Base-by-base conservation (phyloP, 208 protist species). In the Trypanosoma melophagium region DNA sequence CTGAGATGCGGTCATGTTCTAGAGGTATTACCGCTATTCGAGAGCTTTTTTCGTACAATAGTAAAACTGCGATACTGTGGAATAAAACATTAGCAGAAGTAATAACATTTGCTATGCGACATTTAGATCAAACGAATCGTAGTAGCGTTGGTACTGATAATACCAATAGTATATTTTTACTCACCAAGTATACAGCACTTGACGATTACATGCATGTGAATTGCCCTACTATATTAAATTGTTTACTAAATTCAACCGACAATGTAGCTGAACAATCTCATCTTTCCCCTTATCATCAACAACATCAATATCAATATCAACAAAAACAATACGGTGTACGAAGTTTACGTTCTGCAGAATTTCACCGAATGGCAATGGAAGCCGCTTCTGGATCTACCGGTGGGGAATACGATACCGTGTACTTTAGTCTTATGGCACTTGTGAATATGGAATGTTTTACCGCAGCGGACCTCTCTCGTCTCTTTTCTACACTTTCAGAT, bases 361-460 rank as follows among this genome's bases (percentile, higher is more conserved):
- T 70, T 63, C 65, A 63, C 54, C 45, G n/a, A 19, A 25, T 70
- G 35, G 54, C 65, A 12, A 31, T 63, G n/a, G 22, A 45, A 44
- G 45, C 55, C 3, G 57, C 56, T 13, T 35, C 55, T 1, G 35
- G 42, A 7, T 61, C 54, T 21, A 24, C 41, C 44, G 44, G 56
- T 8, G 28, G 41, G 31, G 53, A 57, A 35, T 54, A 70, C n/a
- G 54, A 63, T 5, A 63, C 65, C 0, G 31, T 70, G 31, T 70
- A 62, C 47, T 70, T 70, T 17, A 53, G 45, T 35, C 65, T 70
- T 10, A 44, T 70, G 4, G 47, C 65, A 12, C 65, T 70, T 24
- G 41, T 31, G 0, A 62, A 70, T 22, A 63, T 70, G 65, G 45
- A 57, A 10, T 70, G 65, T 41, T 70, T 63, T 19, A 42, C 24